A percentile compares a stretch with the other conserved stretches of the same genome.
These are phyloP conservation scores for Colletotrichum tanaceti DNA, from an alignment of 2,329 filamentous ascomycete species.

Conservation along the genomic window DNA sequence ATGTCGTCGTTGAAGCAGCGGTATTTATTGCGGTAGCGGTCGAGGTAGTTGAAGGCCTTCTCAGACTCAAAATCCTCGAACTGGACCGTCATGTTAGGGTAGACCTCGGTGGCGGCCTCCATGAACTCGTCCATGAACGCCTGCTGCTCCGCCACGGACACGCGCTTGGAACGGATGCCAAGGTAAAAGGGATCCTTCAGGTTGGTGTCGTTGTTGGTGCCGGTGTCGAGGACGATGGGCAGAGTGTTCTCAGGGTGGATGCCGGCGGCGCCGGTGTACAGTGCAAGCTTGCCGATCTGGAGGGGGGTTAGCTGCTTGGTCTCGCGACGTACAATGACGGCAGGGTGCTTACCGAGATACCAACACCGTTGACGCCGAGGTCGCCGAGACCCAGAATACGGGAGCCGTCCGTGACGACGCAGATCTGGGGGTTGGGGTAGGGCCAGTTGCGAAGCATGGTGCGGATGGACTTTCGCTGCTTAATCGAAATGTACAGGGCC, in stretches of 20 bases:
- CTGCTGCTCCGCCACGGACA: conserved; percentile 80
- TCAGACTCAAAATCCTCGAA: conserved; percentile 98
- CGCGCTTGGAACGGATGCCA: conserved; percentile 85
- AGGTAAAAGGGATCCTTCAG: conserved; percentile 83
- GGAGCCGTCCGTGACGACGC: conserved; percentile 95
- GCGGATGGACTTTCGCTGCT: conserved; percentile 89
- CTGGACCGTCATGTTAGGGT: conserved; percentile 79
- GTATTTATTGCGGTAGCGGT: conserved; percentile 88
- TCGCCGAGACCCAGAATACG: conserved; percentile 93
- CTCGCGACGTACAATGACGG: too few relatives aligned
- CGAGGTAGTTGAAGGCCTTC: conserved; percentile 90
- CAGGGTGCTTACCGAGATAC: conserved; percentile 79
- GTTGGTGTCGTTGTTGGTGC: conserved; percentile 74
- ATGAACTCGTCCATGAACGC: conserved; percentile 99
- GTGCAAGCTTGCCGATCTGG: conserved; percentile 88
- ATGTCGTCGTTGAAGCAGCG: conserved; percentile 99
- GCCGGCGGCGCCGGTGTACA: conserved; percentile 95
- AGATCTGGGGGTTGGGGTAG: conserved; percentile 89
- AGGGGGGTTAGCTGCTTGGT: conserved; percentile 42
- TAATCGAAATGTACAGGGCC: conserved; percentile 94
- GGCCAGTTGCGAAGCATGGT: conserved; percentile 95
- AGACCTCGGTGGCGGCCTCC: conserved; percentile 83
- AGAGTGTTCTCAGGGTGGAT: conserved; percentile 90
- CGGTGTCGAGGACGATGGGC: conserved; percentile 75
- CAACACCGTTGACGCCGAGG: conserved; percentile 95